Base-by-base conservation (phyloP, 2,329 filamentous ascomycete species). In the Colletotrichum limetticola region DNA sequence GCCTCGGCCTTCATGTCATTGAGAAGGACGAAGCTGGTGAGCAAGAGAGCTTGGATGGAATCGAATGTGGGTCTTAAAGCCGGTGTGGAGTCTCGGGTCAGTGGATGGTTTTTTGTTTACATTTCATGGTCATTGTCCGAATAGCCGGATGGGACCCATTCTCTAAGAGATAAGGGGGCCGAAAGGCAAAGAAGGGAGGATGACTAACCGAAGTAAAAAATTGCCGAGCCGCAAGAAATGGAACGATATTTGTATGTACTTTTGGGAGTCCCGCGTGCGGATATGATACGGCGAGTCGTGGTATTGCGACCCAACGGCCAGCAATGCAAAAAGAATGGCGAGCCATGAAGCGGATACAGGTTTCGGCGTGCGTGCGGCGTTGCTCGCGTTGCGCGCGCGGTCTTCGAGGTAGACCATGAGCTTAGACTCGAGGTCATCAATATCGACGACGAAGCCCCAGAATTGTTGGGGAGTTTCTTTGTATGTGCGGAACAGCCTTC, bases 1-100 rank as follows among this genome's bases (percentile, higher is more conserved):
- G 90, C 91, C 77, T 92, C 91, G 1, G 91, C 90, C 77, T 92
- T 92, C 91, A 92, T 92, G 72, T 92, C 91, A 75, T 92, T 92
- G 30, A 92, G 82, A 2, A 92, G 83, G 2, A 91, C 90, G 74
- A 92, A 92, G 35, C 89, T 87, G 4, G 89, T 90, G 56, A 92
- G 85, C 1, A 92, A 82, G 53, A 92, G 81, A 1, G 90, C 90
- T 78, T 92, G 91, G 30, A 92, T 90, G 5, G 90, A 91, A 78
- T 92, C 90, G 52, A 92, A 86, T 0, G 91, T 92, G 2, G 91
- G 91, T 37, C 88, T 89, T 24, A 8, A 32, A n/a, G 60, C 67
- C 35, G 24, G 42, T 66, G 26, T 66, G 32, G 35, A 28, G 60
- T 11, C 46, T 32, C 32, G 24, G 16, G 66, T 77, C 7, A 77